phyloP scores from a whole-genome alignment of 805 yeast species.

The Cyberlindnera japonica region DNA sequence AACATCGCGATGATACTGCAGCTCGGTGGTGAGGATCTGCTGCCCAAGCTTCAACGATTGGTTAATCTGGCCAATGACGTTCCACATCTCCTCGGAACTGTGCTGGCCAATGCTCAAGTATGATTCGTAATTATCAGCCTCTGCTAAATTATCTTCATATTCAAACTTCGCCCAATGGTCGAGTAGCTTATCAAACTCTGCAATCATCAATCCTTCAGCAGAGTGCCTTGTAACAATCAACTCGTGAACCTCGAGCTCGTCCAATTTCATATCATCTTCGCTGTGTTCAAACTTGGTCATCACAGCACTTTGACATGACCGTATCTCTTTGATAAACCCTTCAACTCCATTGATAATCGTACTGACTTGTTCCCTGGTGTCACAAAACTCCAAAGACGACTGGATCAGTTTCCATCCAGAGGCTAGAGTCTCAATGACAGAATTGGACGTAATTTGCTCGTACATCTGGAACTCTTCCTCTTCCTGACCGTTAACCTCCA shows the following conservation, averaged over 20 bases:
- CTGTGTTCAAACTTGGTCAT: conserved; percentile 7
- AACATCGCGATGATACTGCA: conserved; percentile 9
- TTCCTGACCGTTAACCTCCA: conserved; percentile 14
- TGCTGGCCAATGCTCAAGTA: conserved; percentile 4
- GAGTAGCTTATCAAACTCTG: conserved; percentile 3
- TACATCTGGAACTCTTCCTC: conserved; percentile 18
- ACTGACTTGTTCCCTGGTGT: conserved; percentile 15
- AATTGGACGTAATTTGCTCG: conserved; percentile 26
- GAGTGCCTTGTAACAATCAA: conserved; percentile 12
- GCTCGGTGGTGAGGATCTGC: conserved; percentile 12
- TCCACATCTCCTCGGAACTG: conserved; percentile 17
- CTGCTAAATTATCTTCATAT: conserved; percentile 11
- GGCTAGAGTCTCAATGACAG: conserved; percentile 20
- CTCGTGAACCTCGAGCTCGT: conserved; percentile 14
- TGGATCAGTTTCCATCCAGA: conserved; percentile 12
- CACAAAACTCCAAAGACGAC: conserved; percentile 14
- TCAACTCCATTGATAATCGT: conserved; percentile 5
- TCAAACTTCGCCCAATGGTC: background rate
- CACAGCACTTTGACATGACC: too few relatives aligned
- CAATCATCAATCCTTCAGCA: conserved; percentile 9
- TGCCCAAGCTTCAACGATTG: conserved; percentile 21
- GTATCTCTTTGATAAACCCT: conserved; percentile 4
- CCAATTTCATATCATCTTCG: background rate
- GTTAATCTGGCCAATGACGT: conserved; percentile 12
- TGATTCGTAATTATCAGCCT: conserved; percentile 18